Percentiles rank a stretch among this genome's conserved stretches.
Conservation (phyloP, 768 basidiomycete genomes). For the Tricholoma terreum region DNA sequence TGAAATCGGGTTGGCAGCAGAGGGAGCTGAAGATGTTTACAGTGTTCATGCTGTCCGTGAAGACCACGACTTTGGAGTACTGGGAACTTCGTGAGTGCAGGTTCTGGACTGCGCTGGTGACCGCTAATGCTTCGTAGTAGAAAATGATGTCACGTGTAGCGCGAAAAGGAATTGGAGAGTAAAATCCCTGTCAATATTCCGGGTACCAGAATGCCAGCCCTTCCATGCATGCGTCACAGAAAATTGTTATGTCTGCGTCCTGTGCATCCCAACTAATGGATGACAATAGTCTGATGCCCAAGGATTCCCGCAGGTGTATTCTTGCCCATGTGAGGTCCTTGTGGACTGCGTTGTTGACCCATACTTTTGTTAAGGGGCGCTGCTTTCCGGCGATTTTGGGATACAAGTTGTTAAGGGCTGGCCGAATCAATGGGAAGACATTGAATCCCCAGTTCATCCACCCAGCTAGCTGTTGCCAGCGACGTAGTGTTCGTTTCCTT, state of each 20-base stretch:
- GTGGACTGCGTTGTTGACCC: slow-evolving; percentile 19
- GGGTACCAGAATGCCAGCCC: slow-evolving; percentile 23
- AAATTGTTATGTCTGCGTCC: slow-evolving; percentile 12
- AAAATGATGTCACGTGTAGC: slow-evolving; percentile 15
- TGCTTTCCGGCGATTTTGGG: slow-evolving; percentile 23
- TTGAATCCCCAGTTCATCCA: slow-evolving; percentile 40
- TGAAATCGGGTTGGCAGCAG: slow-evolving; percentile 3
- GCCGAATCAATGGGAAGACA: slow-evolving; percentile 28
- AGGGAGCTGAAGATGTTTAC: slow-evolving; percentile 19
- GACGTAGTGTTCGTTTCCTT: not conserved
- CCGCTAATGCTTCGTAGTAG: slow-evolving; percentile 23
- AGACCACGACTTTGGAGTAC: slow-evolving; percentile 13
- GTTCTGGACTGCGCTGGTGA: slow-evolving; percentile 11
- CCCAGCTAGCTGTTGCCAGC: slow-evolving; percentile 32
- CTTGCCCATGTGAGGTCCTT: slow-evolving; percentile 29
- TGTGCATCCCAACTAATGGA: slow-evolving; percentile 13
- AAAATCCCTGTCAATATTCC: slow-evolving; percentile 4
- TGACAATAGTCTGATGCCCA: slow-evolving; percentile 21
- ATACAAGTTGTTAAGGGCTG: slow-evolving; percentile 26
- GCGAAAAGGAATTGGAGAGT: slow-evolving; percentile 3
- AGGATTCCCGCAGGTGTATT: slow-evolving; percentile 11
- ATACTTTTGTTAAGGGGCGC: slow-evolving; percentile 16
- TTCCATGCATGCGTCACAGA: slow-evolving; percentile 18
- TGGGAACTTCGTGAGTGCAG: not conserved
- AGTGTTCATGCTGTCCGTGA: slow-evolving; percentile 21